These are phyloP conservation scores for Psilocybe mexicana DNA, from an alignment of 1,284 basidiomycete genomes.

Conservation along the genomic window DNA sequence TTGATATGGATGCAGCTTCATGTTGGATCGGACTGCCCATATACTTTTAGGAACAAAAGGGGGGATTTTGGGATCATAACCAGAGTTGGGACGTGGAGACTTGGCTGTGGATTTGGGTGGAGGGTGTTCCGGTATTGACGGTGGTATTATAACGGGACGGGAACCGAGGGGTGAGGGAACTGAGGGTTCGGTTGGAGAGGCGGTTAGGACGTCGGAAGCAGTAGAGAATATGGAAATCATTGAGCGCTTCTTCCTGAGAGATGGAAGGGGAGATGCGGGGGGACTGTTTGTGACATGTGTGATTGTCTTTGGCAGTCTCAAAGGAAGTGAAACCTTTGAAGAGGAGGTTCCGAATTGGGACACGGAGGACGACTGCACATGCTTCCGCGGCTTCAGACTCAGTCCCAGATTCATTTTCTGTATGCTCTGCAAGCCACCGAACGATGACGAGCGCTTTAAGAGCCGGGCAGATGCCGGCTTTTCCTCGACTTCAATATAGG, in stretches of 20 bases:
- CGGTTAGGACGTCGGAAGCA: background rate
- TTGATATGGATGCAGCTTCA: slow-evolving; percentile 56
- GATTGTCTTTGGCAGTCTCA: slow-evolving; percentile 10
- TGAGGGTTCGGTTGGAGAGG: background rate
- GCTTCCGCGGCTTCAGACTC: slow-evolving; percentile 24
- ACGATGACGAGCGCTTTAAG: slow-evolving; percentile 21
- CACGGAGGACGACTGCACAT: slow-evolving; percentile 4
- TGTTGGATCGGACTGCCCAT: slow-evolving; percentile 42
- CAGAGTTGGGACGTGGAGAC: slow-evolving; percentile 1
- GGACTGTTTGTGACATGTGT: background rate
- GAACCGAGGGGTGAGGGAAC: slow-evolving; percentile 1
- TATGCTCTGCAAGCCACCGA: slow-evolving; percentile 26
- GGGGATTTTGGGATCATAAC: background rate
- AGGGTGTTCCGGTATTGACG: slow-evolving; percentile 10
- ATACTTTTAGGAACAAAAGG: slow-evolving; percentile 29
- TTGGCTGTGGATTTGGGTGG: background rate
- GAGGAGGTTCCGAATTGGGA: slow-evolving; percentile 5
- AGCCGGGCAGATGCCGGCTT: slow-evolving; percentile 1
- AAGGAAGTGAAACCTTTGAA: slow-evolving; percentile 4
- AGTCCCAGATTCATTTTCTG: slow-evolving; percentile 31
- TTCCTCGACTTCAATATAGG: slow-evolving; percentile 17
- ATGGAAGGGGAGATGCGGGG: slow-evolving; percentile 13
- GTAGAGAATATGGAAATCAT: slow-evolving; percentile 30
- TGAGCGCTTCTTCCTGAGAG: slow-evolving; percentile 36
- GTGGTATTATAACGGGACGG: slow-evolving; percentile 6